Base-by-base conservation (phyloP, 805 yeast genomes). In the Schwanniomyces sp. region DNA sequence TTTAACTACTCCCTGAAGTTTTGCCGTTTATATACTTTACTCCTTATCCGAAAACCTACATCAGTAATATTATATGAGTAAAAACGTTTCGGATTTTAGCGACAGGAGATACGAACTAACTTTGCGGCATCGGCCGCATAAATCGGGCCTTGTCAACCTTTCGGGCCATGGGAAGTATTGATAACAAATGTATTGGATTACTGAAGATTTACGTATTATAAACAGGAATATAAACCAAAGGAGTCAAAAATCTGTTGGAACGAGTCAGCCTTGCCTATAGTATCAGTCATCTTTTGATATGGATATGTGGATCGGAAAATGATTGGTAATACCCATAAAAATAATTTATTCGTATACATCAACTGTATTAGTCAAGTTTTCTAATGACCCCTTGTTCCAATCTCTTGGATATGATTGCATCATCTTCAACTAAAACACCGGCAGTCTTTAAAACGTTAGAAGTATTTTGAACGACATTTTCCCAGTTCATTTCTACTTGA, bases 391-490 rank as follows among this genome's bases (percentile, higher is more conserved):
- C 63, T 2, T 45, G 50, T 40, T 57, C 47, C 52, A 74, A 67
- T 49, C 76, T 58, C 34, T 47, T 27, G 2, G 51, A 50, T 26
- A 66, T 59, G 3, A 58, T 57, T 7, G 52, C 59, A 12, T 66
- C 66, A 8, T 49, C 52, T 21, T 70, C 72, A 10, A 62, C 58
- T 43, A 74, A 61, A 4, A 86, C 91, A 6, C 86, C 86, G 1
- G 96, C 92, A 24, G 80, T 71, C 49, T 74, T 66, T 55, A 89
- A 74, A 7, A 84, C 77, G 6, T 66, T 61, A 5, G 80, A 71
- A 0, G 96, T 88, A 52, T 82, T 80, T 10, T 55, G 62, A 7
- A 80, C 74, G 7, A 86, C 76, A 34, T 66, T 64, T 5, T 72
- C 67, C 67, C 81, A 80, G 46, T 87, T 79, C 14, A 78, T 61